Percentiles rank a stretch among this genome's conserved stretches.
Evolutionary conservation across 768 basidiomycete genomes (phyloP).

Genomic region (Strobilomyces echinocephalus): DNA sequence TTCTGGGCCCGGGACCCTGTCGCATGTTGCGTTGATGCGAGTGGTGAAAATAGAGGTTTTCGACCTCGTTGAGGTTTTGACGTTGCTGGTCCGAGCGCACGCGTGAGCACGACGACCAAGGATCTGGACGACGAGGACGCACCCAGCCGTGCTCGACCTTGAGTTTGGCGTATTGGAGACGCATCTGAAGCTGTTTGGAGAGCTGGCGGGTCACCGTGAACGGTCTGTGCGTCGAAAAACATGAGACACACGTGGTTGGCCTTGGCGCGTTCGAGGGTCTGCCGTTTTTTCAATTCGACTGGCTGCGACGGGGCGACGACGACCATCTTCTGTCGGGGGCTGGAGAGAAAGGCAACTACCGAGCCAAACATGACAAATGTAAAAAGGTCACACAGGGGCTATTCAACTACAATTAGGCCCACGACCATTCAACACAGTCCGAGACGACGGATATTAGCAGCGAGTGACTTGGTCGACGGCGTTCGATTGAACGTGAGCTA

Average conservation of each 20-base stretch:
- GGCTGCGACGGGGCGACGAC: conserved; percentile 20
- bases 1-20: conserved; percentile 12
- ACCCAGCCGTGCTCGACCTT: conserved; percentile 85
- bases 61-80: conserved; percentile 75
- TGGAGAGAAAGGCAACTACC: conserved; percentile 1
- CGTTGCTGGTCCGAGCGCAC: conserved; percentile 47
- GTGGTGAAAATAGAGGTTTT: conserved; percentile 77
- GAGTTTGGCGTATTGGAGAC: conserved; percentile 70
- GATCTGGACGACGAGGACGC: not conserved
- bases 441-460: too few species aligned
- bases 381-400: not conserved
- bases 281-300: conserved; percentile 38
- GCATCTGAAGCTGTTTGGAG: conserved; percentile 65
- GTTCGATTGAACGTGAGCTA: too few species aligned
- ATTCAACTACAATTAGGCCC: too few species aligned
- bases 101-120: not conserved
- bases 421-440: too few species aligned
- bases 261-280: conserved; percentile 52
- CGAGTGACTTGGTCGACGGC: too few species aligned
- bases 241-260: conserved; percentile 48
- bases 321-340: conserved; percentile 19
- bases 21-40: conserved; percentile 44
- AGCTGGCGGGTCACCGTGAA: conserved; percentile 38
- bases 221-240: not conserved
- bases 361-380: not conserved